Evolutionary conservation across 2,329 filamentous ascomycete species (phyloP).

Genomic region (Hypocreales sp.): DNA sequence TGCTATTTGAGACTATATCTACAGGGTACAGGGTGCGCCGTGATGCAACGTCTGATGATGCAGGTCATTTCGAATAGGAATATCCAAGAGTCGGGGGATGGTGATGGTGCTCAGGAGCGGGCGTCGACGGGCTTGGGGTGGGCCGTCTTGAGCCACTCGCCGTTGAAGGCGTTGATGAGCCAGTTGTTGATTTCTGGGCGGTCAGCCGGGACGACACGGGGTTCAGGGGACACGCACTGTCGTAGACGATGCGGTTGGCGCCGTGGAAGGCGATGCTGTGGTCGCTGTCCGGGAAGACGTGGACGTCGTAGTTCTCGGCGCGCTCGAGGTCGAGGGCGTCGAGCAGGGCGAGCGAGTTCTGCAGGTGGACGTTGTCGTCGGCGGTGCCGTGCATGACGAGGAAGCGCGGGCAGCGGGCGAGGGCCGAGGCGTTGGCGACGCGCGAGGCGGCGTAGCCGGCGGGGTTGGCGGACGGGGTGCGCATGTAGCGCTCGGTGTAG

Average conservation of each 20-base stretch:
- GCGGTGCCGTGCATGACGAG: constrained; percentile 91
- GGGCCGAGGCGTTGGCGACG: constrained; percentile 58
- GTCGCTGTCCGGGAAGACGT: constrained; percentile 92
- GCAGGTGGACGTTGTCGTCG: constrained; percentile 95
- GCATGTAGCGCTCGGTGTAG: constrained; percentile 96
- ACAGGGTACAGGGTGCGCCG: too few species aligned
- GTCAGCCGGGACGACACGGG: not conserved
- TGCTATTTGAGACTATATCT: too few species aligned
- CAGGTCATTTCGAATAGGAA: too few species aligned
- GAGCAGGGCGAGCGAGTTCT: constrained; percentile 77
- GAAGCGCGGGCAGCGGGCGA: constrained; percentile 70
- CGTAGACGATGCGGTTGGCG: constrained; percentile 79
- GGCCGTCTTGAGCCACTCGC: constrained; percentile 63
- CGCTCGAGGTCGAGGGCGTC: constrained; percentile 71
- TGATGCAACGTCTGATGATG: too few species aligned
- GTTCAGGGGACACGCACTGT: constrained; percentile 46
- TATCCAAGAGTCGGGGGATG: too few species aligned
- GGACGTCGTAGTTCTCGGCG: constrained; percentile 89
- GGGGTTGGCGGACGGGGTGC: constrained; percentile 71
- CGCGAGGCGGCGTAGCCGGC: constrained; percentile 61
- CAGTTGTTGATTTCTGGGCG: constrained; percentile 64
- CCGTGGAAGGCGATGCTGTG: constrained; percentile 93
- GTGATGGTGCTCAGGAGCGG: too few species aligned
- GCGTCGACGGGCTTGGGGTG: constrained; percentile 30
- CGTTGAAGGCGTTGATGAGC: constrained; percentile 96